Conservation (phyloP, 2,329 filamentous ascomycete genomes). For the Claviceps sp. region DNA sequence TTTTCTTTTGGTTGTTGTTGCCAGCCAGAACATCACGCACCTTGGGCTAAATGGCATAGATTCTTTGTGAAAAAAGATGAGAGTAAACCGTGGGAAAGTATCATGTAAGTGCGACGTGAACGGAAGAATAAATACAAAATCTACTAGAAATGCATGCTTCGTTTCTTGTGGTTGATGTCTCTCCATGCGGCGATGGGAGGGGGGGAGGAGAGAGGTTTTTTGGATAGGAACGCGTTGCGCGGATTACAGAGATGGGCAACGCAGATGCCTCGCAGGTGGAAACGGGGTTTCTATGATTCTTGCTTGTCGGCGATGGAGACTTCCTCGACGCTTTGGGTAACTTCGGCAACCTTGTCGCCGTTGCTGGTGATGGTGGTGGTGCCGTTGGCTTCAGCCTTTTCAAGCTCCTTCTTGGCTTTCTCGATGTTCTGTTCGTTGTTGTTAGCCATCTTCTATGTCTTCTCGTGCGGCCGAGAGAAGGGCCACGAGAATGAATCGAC, state of each 20-base stretch:
- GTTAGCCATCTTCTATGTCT: not conserved
- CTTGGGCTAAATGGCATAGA: too few species aligned
- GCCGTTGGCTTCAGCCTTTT: constrained; percentile 40
- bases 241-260: not conserved
- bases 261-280: not conserved
- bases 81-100: too few species aligned
- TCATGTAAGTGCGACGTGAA: too few species aligned
- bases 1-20: too few species aligned
- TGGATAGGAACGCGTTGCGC: too few species aligned
- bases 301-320: constrained; percentile 38
- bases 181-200: too few species aligned
- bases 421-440: constrained; percentile 67
- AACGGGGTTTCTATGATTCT: constrained; percentile 23
- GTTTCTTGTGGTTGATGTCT: too few species aligned
- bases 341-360: constrained; percentile 40
- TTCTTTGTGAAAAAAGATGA: too few species aligned
- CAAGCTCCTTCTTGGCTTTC: constrained; percentile 92
- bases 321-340: constrained; percentile 37
- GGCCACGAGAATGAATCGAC: constrained; percentile 16
- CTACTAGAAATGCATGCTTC: too few species aligned
- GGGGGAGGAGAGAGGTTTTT: not conserved
- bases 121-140: too few species aligned
- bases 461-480: not conserved
- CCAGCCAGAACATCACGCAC: too few species aligned
- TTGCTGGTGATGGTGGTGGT: constrained; percentile 29